Base-by-base conservation (phyloP, 129 eudicot genomes). In the Helianthus tuberosus region DNA sequence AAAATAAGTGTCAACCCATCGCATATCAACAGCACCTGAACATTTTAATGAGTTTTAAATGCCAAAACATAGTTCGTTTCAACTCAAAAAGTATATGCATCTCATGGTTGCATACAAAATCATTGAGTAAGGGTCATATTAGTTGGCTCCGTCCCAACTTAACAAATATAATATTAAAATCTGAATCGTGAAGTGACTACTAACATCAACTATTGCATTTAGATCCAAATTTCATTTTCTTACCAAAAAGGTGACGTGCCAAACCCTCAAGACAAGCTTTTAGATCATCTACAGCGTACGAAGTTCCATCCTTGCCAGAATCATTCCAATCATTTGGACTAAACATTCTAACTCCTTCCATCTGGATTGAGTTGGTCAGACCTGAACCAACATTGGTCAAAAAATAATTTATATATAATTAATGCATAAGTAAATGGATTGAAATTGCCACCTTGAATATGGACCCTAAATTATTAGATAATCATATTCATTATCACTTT, bases 1-100 rank as follows among this genome's bases (percentile, higher is more conserved):
- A 79, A 90, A 93, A 61, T 93, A 93, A 73, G 98, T 77, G 76
- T 93, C 97, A 79, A 93, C 85, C 97, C 98, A 93, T 11, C 96
- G 96, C 98, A 90, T 90, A 82, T 90, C 97, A 32, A 93, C 98
- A 55, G 89, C 89, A 81, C 98, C 97, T 93, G 86, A 55, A 84
- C 50, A 68, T 61, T 77, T 80, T 41, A 64, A 71, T 8, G 49
- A 23, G 52, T 71, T 41, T 69, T 67, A 74, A 51, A 59, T 49
- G 69, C 75, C 6, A 66, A 61, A 32, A 32, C 23, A 29, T 12
- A 7, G 4, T 61, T 61, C 6, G 12, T 29, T 29, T 1, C 66
- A 61, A 32, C 17, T 61, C 17, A 61, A 29, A 59, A 32, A 13
- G 44, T 29, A 61, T 11, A 29, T 73, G 57, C 23, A 46, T 14